A percentile compares a stretch with the other conserved stretches of the same genome.
Evolutionary conservation across 192 early-diverging fungal species (phyloP).

Genomic region (Cladochytrium replicatum): DNA sequence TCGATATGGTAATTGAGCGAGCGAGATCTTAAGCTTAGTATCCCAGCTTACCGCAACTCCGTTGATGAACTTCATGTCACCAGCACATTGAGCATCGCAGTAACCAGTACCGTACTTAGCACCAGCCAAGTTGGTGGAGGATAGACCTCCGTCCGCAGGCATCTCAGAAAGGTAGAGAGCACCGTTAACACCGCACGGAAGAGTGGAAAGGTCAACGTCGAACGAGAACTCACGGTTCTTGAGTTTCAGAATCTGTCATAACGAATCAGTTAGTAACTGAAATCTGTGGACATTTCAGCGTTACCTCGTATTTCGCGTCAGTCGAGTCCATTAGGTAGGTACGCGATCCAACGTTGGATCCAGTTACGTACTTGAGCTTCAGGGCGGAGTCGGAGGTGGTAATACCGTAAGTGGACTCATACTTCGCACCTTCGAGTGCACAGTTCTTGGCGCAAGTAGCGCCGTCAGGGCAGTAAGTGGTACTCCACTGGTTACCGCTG

Average conservation of each 20-base stretch:
- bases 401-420: constrained; percentile 22
- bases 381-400: constrained; percentile 12
- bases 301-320: too few species aligned
- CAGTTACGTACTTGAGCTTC: constrained; percentile 18
- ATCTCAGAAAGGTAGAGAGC: constrained; percentile 28
- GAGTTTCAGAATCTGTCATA: constrained; percentile 18
- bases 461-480: constrained; percentile 12
- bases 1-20: too few species aligned
- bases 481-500: constrained; percentile 19
- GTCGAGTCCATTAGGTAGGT: constrained; percentile 17
- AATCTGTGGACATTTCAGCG: too few species aligned
- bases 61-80: constrained; percentile 28
- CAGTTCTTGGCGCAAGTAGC: constrained; percentile 17
- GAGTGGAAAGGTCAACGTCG: constrained; percentile 25
- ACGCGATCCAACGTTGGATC: constrained; percentile 25
- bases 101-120: constrained; percentile 30
- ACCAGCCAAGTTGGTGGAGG: constrained; percentile 24
- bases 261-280: too few species aligned
- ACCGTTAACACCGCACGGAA: constrained; percentile 26
- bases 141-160: constrained; percentile 8
- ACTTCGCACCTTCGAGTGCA: constrained; percentile 17
- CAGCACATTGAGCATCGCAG: constrained; percentile 30
- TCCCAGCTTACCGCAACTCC: too few species aligned
- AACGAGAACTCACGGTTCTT: constrained; percentile 31
- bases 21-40: too few species aligned